These are phyloP conservation scores for Paramecium sonneborni DNA, from an alignment of 73 alveolate species.

Conservation along the genomic window DNA sequence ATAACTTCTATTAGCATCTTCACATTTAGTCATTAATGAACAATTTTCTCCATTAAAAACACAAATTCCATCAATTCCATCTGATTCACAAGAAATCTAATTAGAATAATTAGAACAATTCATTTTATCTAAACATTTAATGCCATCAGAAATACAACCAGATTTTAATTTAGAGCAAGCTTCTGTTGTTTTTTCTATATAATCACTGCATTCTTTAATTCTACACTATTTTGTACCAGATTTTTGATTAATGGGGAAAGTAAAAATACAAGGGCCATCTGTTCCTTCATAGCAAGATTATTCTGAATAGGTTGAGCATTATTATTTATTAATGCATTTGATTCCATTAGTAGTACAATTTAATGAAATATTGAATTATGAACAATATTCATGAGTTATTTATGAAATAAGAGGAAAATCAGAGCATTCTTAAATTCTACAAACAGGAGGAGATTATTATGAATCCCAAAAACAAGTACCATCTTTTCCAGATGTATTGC, in stretches of 20 bases:
- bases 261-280: constrained; percentile 10
- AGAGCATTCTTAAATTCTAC: neutral
- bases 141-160: neutral
- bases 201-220: neutral
- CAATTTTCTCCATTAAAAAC: neutral
- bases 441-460: neutral
- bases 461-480: constrained; percentile 11
- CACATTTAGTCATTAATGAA: neutral
- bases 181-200: neutral
- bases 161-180: neutral
- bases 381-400: neutral
- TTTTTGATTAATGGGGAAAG: neutral
- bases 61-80: constrained; percentile 11
- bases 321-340: neutral
- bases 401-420: neutral
- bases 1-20: neutral
- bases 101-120: neutral
- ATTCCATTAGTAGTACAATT: constrained; percentile 12
- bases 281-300: neutral
- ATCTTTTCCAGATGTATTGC: neutral
- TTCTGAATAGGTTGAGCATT: neutral
- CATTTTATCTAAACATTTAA: neutral
- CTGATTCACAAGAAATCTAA: constrained; percentile 9
- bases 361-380: neutral
- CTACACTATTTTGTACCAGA: neutral